Percentiles rank a stretch among this genome's conserved stretches.
These are phyloP conservation scores for Leishmania lainsoni DNA, from an alignment of 208 protist species.

Conservation along the genomic window DNA sequence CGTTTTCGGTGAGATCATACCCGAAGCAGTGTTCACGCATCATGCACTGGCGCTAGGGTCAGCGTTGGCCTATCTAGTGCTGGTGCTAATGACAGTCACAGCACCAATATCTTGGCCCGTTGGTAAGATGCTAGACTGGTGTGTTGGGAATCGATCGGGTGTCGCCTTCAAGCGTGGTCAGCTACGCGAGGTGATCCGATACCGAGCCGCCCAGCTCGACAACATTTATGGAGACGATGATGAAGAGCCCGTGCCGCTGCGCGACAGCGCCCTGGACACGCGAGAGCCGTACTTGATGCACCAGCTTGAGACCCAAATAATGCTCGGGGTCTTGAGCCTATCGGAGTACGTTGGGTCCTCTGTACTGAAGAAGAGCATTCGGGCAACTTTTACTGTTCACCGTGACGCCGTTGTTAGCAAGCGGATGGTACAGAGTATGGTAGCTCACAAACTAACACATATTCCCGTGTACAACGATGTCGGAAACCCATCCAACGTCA, in stretches of 20 bases:
- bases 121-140: conserved; percentile 60
- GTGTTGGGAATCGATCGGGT: conserved; percentile 58
- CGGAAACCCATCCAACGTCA: conserved; percentile 52
- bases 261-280: conserved; percentile 46
- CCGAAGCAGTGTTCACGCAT: conserved; percentile 72
- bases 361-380: conserved; percentile 45
- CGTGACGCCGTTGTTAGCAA: conserved; percentile 50
- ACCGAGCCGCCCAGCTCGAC: conserved; percentile 25
- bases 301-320: conserved; percentile 67
- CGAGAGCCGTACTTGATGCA: conserved; percentile 30
- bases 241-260: conserved; percentile 20
- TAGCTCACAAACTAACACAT: conserved; percentile 45
- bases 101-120: conserved; percentile 74
- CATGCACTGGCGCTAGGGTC: conserved; percentile 54
- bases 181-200: conserved; percentile 61
- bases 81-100: conserved; percentile 59
- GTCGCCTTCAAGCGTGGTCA: conserved; percentile 64
- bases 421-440: conserved; percentile 47
- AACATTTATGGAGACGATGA: conserved; percentile 4
- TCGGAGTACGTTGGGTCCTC: conserved; percentile 56
- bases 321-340: conserved; percentile 69
- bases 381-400: conserved; percentile 55
- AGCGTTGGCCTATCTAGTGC: conserved; percentile 49
- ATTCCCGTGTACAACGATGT: conserved; percentile 62
- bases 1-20: conserved; percentile 78